Evolutionary conservation across 176 grass and related monocot genomes (phyloP), one percentile per base, ranked within the genome.

Genomic region (Phoenix dactylifera): DNA sequence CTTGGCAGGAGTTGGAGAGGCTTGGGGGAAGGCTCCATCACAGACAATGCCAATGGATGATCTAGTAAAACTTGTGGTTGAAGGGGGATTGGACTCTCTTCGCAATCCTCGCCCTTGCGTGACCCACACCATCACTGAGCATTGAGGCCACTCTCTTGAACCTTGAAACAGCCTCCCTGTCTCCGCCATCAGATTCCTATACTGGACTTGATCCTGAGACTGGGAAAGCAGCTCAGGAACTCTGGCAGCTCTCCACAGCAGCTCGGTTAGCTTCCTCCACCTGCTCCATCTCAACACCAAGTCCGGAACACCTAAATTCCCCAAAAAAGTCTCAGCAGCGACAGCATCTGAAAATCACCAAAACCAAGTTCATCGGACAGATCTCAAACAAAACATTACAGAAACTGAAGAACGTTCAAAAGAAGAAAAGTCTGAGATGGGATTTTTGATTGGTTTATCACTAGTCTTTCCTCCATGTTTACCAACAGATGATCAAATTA

Each of bases 231-330:
- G 55, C 54, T 68, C 20, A 98, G 67, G 39, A 98, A 18, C 79
- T 70, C 71, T 89, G 77, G 73, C 93, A 92, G 52, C 74, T 86
- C 84, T 83, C 84, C 62, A 89, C 74, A 23, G 93, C 93, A 54
- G 82, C 79, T 49, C 59, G 80, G 58, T 86, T 98, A 7, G 88
- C 93, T 70, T 24, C 64, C 70, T 98, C 84, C 64, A 98, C 72
- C 60, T 85, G 76, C 66, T 98, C 73, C 93, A 98, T 98, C 49
- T 35, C 49, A 54, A 58, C 50, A 29, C 19, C 25, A 24, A 67
- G 56, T 4, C 48, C 25, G 14, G 24, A 76, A 54, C 16, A 57
- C 25, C 22, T 64, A 74, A 58, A 68, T 17, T n/a, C 60, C 51
- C 55, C 52, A 25, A 20, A 52, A 25, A 20, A 52, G 18, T 5